Evolutionary conservation across 2,329 filamentous ascomycete species (phyloP).

Genomic region (Calcarisporium arbuscula): DNA sequence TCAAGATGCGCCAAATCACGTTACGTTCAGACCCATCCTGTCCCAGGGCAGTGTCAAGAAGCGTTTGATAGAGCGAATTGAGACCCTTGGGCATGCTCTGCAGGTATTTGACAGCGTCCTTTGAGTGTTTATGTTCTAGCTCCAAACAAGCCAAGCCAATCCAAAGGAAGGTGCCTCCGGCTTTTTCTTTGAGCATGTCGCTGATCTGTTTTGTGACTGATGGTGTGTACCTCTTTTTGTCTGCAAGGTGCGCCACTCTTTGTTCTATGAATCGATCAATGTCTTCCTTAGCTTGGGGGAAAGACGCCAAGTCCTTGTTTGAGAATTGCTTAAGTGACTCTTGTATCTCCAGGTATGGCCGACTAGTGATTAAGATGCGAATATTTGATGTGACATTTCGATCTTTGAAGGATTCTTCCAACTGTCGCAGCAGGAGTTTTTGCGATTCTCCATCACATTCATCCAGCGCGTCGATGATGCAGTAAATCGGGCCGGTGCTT

Average conservation of each 20-base stretch:
- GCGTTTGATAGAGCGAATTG: slow-evolving; percentile 10
- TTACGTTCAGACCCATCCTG: not conserved
- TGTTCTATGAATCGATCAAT: slow-evolving; percentile 14
- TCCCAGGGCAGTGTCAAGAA: slow-evolving; percentile 7
- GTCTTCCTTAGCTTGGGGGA: slow-evolving; percentile 12
- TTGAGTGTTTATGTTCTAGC: slow-evolving; percentile 12
- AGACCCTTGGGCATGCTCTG: slow-evolving; percentile 15
- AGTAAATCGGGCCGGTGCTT: slow-evolving; percentile 13
- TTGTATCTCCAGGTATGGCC: slow-evolving; percentile 12
- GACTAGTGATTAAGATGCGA: slow-evolving; percentile 13
- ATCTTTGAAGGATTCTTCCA: slow-evolving; percentile 9
- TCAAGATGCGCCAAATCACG: slow-evolving; percentile 7
- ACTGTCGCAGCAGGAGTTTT: slow-evolving; percentile 9
- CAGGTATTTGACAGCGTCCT: slow-evolving; percentile 13
- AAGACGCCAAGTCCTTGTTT: slow-evolving; percentile 15
- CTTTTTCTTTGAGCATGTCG: slow-evolving; percentile 13
- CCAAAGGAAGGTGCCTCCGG: slow-evolving; percentile 18
- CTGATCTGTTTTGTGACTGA: slow-evolving; percentile 11
- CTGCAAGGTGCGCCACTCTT: slow-evolving; percentile 9
- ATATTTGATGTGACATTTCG: slow-evolving; percentile 5
- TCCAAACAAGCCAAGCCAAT: slow-evolving; percentile 16
- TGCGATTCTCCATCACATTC: slow-evolving; percentile 14
- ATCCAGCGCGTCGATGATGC: slow-evolving; percentile 16
- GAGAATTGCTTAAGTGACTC: slow-evolving; percentile 9
- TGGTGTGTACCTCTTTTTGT: slow-evolving; percentile 12